These are phyloP conservation scores for Pelargonium myrrhifolium DNA, from an alignment of 441 rosid species.

Conservation along the genomic window DNA sequence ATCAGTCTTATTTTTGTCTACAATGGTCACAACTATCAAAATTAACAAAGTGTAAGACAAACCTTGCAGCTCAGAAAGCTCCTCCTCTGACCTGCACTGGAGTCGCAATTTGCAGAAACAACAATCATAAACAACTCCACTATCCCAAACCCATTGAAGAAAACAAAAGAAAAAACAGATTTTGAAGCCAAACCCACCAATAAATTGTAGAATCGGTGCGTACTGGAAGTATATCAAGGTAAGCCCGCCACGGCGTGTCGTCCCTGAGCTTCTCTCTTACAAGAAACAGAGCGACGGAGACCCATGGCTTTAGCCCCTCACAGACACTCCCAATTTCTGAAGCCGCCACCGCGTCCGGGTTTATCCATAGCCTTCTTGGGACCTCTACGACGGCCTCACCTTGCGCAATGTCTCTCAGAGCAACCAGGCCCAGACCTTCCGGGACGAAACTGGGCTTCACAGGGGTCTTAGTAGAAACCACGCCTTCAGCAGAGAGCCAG, in stretches of 20 bases:
- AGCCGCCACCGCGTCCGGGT: slow-evolving; percentile 68
- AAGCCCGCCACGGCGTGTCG: slow-evolving; percentile 63
- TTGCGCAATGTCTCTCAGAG: slow-evolving; percentile 56
- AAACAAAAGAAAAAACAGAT: slow-evolving; percentile 3
- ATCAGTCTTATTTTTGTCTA: not conserved
- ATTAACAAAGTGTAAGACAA: slow-evolving; percentile 10
- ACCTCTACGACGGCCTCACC: slow-evolving; percentile 86
- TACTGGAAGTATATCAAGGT: slow-evolving; percentile 77
- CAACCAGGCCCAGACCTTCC: slow-evolving; percentile 81
- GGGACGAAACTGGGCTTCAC: slow-evolving; percentile 49
- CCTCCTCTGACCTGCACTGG: slow-evolving; percentile 98
- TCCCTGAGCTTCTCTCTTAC: slow-evolving; percentile 60
- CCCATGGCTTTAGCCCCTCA: slow-evolving; percentile 78
- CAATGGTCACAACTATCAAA: not conserved
- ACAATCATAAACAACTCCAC: not conserved
- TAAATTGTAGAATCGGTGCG: slow-evolving; percentile 71
- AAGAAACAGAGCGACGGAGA: slow-evolving; percentile 76
- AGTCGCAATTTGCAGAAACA: slow-evolving; percentile 27
- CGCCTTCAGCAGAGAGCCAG: slow-evolving; percentile 67
- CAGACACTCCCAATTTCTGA: slow-evolving; percentile 77
- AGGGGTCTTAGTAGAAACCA: slow-evolving; percentile 50
- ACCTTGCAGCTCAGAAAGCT: slow-evolving; percentile 90
- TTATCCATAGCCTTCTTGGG: slow-evolving; percentile 84
- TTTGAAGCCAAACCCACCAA: slow-evolving; percentile 54
- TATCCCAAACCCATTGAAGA: slow-evolving; percentile 7